Base-by-base conservation (phyloP, 2,329 filamentous ascomycete species). In the Triangularia verruculosa region DNA sequence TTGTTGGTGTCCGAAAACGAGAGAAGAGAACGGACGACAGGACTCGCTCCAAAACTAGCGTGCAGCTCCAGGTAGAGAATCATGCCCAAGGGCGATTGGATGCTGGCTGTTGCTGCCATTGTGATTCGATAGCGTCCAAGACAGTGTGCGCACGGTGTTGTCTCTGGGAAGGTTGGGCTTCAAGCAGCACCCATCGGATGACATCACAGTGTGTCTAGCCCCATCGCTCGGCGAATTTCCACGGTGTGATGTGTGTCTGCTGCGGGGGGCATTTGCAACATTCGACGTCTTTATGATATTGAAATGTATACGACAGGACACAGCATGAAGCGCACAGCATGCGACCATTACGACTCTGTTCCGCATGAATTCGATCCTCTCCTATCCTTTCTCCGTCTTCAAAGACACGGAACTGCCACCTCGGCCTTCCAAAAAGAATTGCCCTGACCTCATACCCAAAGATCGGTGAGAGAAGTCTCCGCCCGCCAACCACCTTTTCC, bases 101-200 rank as follows among this genome's bases (percentile, higher is more conserved):
- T 55, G 15, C 56, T 61, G 62, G 56, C 22, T 66, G 65, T 17
- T 61, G 65, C 62, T 60, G 59, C 51, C 43, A 34, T 34, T 64
- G 65, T 65, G 63, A 65, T 62, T 61, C 57, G 56, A 53, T 43
- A 53, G 65, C 61, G 51, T 59, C 39, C 39, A 4, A 20, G 15
- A 58, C 63, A 32, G 65, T 65, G 24, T 55, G 34, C 11, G n/a
- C 22, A 67, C 65, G 59, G 63, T 67, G 56, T 32, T 9, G 5
- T n/a, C 32, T 17, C 15, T 15, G 11, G 47, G 20, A 34, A 60
- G 20, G 28, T 39, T 20, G 13, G 17, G 34, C 43, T 39, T 11
- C 24, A 9, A 24, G 22, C 24, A 57, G 25, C 28, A 32, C 17
- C 30, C 55, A 57, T 34, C 55, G 30, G 55, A 58, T 58, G 56